Evolutionary conservation across 208 protist species (phyloP), one percentile per base, ranked within the genome.

Genomic region (Crithidia fasciculata): DNA sequence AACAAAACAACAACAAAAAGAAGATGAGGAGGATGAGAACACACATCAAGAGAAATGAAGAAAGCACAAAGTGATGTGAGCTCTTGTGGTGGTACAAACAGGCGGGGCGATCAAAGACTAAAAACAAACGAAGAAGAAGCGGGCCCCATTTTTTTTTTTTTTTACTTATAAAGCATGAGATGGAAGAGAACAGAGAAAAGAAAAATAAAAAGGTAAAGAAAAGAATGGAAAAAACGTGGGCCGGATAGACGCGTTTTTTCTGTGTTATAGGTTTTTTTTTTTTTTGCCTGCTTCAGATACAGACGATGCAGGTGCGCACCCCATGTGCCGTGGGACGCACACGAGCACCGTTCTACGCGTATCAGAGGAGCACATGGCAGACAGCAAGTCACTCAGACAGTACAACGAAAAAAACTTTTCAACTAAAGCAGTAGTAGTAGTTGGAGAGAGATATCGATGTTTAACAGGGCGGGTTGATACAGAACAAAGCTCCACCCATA

Each of bases 371-470:
- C 63, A 59, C 50, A 49, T 37, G 15, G 49, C 49, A 9, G 39
- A 43, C 4, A 58, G 41, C 39, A 69, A 28, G 39, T 15, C 43
- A 45, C 36, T 49, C 63, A 59, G 55, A 49, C 65, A 41, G 53
- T 61, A 70, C 65, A 70, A 70, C 39, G 53, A 61, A 61, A 53
- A 12, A 59, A 50, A 61, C 10, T 10, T 70, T 44, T 70, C 65
- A 53, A 52, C 19, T 70, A 70, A 53, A 59, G 65, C 52, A 47
- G 9, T 61, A 59, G 65, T 61, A 47, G 9, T 70, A n/a, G 53
- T 60, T 36, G 28, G 15, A 13, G 16, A 59, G 16, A 18, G 3
- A 15, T 19, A 15, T 8, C 8, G 16, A 55, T 8, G 7, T 7
- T 55, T 18, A 55, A 12, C 8, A 55, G 16, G 16, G 28, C 28